Conservation (phyloP, 257 asterid genomes). For the Apocynum venetum region DNA sequence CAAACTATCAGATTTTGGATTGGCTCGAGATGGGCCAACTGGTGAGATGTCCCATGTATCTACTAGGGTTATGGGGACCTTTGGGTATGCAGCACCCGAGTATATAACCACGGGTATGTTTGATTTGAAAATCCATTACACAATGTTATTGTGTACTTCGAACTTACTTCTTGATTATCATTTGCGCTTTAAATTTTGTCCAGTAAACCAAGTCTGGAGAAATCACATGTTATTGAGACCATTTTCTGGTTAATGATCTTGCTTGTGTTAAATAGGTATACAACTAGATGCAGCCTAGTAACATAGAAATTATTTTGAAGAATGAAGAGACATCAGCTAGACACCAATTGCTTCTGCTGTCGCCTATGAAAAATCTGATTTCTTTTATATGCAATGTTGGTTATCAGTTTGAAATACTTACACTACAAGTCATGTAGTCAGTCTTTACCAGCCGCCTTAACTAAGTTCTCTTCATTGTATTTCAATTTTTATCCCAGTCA, state of each 20-base stretch:
- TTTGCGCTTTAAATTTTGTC: not conserved
- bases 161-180: not conserved
- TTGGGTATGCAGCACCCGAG: slow-evolving; percentile 92
- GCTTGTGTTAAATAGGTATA: not conserved
- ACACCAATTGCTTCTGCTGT: too few species aligned
- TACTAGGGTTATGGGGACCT: slow-evolving; percentile 88
- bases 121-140: not conserved
- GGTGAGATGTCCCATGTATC: slow-evolving; percentile 82
- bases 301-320: not conserved
- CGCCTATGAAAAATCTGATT: too few species aligned
- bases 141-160: not conserved
- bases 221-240: not conserved
- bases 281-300: not conserved
- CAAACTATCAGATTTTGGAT: slow-evolving; percentile 84
- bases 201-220: not conserved
- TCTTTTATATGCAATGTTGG: not conserved
- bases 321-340: not conserved
- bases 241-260: not conserved
- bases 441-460: not conserved
- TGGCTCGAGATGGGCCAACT: slow-evolving; percentile 89
- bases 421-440: not conserved
- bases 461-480: not conserved
- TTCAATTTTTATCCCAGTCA: not conserved
- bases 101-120: slow-evolving; percentile 72
- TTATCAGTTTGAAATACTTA: too few species aligned